Conservation (phyloP, 768 basidiomycete genomes). For the Boletellus ananas region DNA sequence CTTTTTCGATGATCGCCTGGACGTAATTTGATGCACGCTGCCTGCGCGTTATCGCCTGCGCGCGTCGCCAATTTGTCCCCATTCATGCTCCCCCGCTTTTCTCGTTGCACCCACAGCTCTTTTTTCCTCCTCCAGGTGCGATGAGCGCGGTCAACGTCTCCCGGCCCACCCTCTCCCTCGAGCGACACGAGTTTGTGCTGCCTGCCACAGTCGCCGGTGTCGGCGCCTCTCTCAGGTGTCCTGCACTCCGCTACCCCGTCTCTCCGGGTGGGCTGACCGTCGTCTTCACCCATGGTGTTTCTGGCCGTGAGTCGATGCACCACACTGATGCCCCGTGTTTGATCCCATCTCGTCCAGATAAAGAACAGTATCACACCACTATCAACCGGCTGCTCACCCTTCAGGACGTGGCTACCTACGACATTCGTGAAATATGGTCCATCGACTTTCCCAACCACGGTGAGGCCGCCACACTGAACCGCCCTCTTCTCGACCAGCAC, state of each 20-base stretch:
- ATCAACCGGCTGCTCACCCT: slow-evolving; percentile 18
- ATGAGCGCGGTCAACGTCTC: slow-evolving; percentile 2
- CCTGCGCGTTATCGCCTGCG: background rate
- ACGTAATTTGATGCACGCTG: background rate
- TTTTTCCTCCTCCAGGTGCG: no score
- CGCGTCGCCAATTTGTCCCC: background rate
- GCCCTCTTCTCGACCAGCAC: slow-evolving; percentile 21
- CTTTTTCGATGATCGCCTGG: background rate
- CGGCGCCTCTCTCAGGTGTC: slow-evolving; percentile 15
- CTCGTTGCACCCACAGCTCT: no score
- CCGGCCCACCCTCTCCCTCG: slow-evolving; percentile 3
- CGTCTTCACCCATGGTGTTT: slow-evolving; percentile 25
- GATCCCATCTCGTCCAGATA: slow-evolving; percentile 13
- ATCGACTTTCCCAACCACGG: slow-evolving; percentile 37
- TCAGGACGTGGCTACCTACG: slow-evolving; percentile 9
- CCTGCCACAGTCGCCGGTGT: slow-evolving; percentile 15
- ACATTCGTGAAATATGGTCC: slow-evolving; percentile 32
- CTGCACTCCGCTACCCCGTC: slow-evolving; percentile 26
- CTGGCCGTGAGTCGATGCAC: slow-evolving; percentile 21
- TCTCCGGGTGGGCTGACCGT: slow-evolving; percentile 23
- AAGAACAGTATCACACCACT: slow-evolving; percentile 27
- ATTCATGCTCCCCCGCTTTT: no score
- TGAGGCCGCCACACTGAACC: slow-evolving; percentile 32
- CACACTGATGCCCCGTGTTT: background rate
- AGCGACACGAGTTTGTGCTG: slow-evolving; percentile 19